Percentiles rank a stretch among this genome's conserved stretches.
Conservation (phyloP, 2,329 filamentous ascomycete species). For the Metarhizium humberi region DNA sequence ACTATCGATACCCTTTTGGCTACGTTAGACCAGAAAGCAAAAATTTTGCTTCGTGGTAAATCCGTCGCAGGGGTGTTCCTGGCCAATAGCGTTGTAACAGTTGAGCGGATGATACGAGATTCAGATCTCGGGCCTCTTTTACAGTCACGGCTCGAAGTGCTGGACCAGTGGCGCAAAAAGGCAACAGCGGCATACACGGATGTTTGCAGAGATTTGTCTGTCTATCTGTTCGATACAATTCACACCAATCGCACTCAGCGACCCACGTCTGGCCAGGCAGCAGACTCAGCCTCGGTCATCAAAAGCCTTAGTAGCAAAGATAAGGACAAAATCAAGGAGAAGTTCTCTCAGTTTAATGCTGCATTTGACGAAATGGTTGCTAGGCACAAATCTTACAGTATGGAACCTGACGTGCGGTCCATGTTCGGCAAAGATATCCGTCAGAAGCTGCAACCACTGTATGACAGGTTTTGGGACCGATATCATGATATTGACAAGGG, state of each 20-base stretch:
- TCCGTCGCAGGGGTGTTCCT: conserved; percentile 79
- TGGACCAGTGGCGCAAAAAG: conserved; percentile 84
- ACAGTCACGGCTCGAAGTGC: conserved; percentile 51
- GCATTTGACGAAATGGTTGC: conserved; percentile 82
- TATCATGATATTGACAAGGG: conserved; percentile 98
- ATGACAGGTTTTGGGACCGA: conserved; percentile 90
- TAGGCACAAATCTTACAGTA: conserved; percentile 72
- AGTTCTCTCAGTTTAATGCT: conserved; percentile 85
- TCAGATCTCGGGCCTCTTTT: conserved; percentile 72
- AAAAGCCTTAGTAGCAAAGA: conserved; percentile 82
- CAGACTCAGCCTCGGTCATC: conserved; percentile 72
- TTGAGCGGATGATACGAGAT: conserved; percentile 74
- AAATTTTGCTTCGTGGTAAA: conserved; percentile 65
- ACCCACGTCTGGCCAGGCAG: conserved; percentile 61
- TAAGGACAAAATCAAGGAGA: conserved; percentile 92
- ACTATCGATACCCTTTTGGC: conserved; percentile 74
- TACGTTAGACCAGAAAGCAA: conserved; percentile 66
- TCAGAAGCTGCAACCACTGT: conserved; percentile 86
- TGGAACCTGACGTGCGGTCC: conserved; percentile 83
- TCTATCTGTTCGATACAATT: conserved; percentile 79
- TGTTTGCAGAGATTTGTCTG: conserved; percentile 79
- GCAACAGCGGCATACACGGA: conserved; percentile 74
- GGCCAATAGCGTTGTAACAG: conserved; percentile 75
- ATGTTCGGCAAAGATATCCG: conserved; percentile 78
- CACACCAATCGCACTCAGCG: conserved; percentile 72